Conservation (phyloP, 352 stramenopile genomes). For the Pythium phragmitis region DNA sequence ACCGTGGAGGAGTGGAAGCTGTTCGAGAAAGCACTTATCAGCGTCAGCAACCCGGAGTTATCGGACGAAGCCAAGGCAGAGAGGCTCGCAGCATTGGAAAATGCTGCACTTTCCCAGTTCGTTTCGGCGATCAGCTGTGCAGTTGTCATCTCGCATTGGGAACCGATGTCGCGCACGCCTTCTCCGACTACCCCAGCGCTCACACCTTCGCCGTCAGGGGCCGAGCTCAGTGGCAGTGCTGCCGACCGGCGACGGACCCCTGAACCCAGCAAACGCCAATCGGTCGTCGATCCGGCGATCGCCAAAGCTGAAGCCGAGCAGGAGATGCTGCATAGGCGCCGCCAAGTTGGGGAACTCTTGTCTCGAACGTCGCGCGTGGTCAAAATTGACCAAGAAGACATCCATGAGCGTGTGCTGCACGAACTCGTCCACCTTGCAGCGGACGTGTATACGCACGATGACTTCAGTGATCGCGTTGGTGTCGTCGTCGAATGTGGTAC, state of each 20-base stretch:
- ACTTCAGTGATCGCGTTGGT: neutral
- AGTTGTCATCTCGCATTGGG: neutral
- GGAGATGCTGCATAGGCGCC: conserved; percentile 5
- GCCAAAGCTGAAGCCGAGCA: conserved; percentile 17
- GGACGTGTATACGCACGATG: conserved; percentile 9
- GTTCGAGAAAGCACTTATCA: conserved; percentile 35
- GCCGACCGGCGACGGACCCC: conserved; percentile 1
- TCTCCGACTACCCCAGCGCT: conserved; percentile 2
- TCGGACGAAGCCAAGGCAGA: conserved; percentile 2
- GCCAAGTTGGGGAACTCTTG: conserved; percentile 12
- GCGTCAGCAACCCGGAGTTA: neutral
- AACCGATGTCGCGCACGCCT: neutral
- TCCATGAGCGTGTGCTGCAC: conserved; percentile 14
- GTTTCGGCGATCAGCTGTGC: conserved; percentile 1
- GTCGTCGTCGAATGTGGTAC: neutral
- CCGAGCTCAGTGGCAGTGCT: conserved; percentile 1
- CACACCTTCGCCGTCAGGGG: conserved; percentile 7
- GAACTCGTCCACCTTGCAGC: conserved; percentile 15
- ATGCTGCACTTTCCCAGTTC: neutral
- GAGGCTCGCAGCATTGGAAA: conserved; percentile 5
- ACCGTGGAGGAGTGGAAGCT: conserved; percentile 54
- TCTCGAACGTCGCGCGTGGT: conserved; percentile 7
- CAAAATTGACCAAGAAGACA: conserved; percentile 17
- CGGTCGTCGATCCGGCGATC: conserved; percentile 8
- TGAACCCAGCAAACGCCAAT: conserved; percentile 11